A percentile compares a stretch with the other conserved stretches of the same genome.
Conservation (phyloP, 352 stramenopile species). For the Globisporangium abappressorium region DNA sequence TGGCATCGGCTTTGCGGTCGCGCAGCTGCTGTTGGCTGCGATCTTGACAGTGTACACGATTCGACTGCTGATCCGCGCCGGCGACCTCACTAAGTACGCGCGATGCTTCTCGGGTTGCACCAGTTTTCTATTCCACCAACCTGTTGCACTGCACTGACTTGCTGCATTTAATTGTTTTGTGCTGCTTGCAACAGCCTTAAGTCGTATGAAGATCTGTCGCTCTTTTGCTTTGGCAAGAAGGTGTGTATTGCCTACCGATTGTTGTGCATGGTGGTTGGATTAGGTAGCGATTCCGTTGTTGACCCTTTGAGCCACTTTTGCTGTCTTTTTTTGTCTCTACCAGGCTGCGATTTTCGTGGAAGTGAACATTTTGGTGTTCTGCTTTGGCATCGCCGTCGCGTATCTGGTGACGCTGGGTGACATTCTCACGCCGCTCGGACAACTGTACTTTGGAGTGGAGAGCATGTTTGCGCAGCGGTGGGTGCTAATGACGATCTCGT, state of each 20-base stretch:
- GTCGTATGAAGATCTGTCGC: slow-evolving; percentile 83
- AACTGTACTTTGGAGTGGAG: slow-evolving; percentile 62
- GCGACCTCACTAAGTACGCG: slow-evolving; percentile 77
- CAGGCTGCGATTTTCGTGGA: slow-evolving; percentile 82
- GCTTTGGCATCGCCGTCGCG: slow-evolving; percentile 81
- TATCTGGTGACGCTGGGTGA: slow-evolving; percentile 84
- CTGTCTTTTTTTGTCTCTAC: background rate
- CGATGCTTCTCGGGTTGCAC: background rate
- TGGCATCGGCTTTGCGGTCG: slow-evolving; percentile 69
- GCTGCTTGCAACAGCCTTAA: slow-evolving; percentile 45
- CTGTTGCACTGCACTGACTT: background rate
- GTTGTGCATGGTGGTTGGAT: background rate
- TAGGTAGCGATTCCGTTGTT: no score
- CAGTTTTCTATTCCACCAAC: background rate
- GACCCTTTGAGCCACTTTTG: no score
- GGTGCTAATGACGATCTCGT: slow-evolving; percentile 81
- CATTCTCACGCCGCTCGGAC: slow-evolving; percentile 72
- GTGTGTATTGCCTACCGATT: slow-evolving; percentile 14
- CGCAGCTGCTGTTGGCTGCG: slow-evolving; percentile 63
- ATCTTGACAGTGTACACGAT: slow-evolving; percentile 83
- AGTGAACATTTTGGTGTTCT: slow-evolving; percentile 84
- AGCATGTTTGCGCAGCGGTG: slow-evolving; percentile 65
- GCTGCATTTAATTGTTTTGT: background rate
- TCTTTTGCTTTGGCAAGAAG: slow-evolving; percentile 82
- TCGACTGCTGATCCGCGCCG: slow-evolving; percentile 71